These are phyloP conservation scores for Naganishia vaughanmartiniae DNA, from an alignment of 768 basidiomycete genomes.

Conservation along the genomic window DNA sequence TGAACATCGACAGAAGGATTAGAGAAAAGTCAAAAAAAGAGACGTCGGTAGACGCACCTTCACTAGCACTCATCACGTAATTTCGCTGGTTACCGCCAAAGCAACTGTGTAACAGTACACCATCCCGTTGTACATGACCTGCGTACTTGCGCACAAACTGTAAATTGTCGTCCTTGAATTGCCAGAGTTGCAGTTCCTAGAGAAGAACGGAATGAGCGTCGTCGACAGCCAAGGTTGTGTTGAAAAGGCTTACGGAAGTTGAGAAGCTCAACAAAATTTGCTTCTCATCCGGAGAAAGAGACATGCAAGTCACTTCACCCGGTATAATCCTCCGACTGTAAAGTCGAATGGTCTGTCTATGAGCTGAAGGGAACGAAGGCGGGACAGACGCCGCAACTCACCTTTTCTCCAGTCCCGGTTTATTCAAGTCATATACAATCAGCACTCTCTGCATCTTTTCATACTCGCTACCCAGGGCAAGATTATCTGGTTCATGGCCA, in stretches of 20 bases:
- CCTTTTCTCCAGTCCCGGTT: conserved; percentile 20
- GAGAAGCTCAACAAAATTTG: conserved; percentile 82
- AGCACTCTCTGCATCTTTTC: conserved; percentile 57
- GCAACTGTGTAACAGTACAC: conserved; percentile 79
- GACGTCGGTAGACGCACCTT: conserved; percentile 61
- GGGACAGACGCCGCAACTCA: background rate
- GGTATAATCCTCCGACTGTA: conserved; percentile 35
- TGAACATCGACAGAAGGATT: conserved; percentile 49
- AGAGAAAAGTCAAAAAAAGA: background rate
- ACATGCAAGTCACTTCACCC: conserved; percentile 83
- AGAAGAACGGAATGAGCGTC: conserved; percentile 22
- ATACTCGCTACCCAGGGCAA: conserved; percentile 27
- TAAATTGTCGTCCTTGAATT: conserved; percentile 61
- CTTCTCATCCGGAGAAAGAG: conserved; percentile 78
- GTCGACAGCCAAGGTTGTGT: background rate
- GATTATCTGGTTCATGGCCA: conserved; percentile 62
- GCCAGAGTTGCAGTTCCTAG: conserved; percentile 87
- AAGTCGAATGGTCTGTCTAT: background rate
- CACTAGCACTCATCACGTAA: conserved; percentile 89
- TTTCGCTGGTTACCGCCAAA: conserved; percentile 87
- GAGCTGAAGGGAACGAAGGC: background rate
- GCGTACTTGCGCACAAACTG: conserved; percentile 74
- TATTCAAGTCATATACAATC: conserved; percentile 68
- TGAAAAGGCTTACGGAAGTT: conserved; percentile 65
- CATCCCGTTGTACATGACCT: conserved; percentile 77